Base-by-base conservation (phyloP, 2,329 filamentous ascomycete species). In the Nemania serpens region DNA sequence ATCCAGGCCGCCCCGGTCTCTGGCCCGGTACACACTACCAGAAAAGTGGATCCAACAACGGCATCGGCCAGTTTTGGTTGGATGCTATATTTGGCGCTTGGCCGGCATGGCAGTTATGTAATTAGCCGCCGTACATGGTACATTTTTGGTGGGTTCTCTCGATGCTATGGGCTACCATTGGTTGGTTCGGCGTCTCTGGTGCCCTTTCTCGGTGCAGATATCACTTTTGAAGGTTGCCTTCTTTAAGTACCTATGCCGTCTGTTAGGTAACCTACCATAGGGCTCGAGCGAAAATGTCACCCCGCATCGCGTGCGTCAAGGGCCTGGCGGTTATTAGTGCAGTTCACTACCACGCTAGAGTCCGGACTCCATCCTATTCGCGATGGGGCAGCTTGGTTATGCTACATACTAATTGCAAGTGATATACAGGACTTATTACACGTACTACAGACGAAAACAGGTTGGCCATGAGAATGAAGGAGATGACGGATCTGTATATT, bases 21-120 rank as follows among this genome's bases (percentile, higher is more conserved):
- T 29, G 3, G 4, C 25, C 25, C 25, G 25, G 25, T n/a, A n/a
- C 6, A n/a, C 42, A 9, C 29, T 18, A 45, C 45, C 57, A 43
- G 50, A 55, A 54, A n/a, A 43, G 37, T 13, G 37, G 37, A 41
- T 41, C 37, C n/a, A n/a, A 12, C 13, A 41, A n/a, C 5, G 3
- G 37, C 11, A 37, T 37, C 10, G 36, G 36, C 36, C 3, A 9
- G 37, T 3, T 41, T 41, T 41, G 37, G 37, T 41, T 51, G 34
- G 39, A 12, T 51, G 12, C 59, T 61, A 61, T 58, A 61, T 61
- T 61, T 61, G 49, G 58, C 20, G 25, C 25, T 36, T 36, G 15
- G 37, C 37, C 25, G 37, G 55, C 37, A 36, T 22, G 42, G 5
- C 20, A 29, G 20, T 18, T 25, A 7, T n/a, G n/a, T n/a, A 29